Conservation (phyloP, 2,329 filamentous ascomycete species). For the Penicillium janthinellum region DNA sequence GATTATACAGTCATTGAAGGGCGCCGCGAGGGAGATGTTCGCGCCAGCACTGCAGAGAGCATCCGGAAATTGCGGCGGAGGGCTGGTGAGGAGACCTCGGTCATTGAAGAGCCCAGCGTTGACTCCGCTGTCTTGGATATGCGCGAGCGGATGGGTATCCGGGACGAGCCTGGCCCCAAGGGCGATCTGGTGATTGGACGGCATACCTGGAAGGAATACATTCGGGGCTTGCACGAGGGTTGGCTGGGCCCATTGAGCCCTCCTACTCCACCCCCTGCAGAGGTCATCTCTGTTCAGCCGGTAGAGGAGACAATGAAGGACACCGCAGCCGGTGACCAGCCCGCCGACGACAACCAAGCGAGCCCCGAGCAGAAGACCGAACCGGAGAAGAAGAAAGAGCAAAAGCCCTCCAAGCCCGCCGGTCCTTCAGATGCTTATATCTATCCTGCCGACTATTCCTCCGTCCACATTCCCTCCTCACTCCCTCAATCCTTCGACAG, state of each 20-base stretch:
- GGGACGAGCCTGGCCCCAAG: slow-evolving; percentile 70
- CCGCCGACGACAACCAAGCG: slow-evolving; percentile 14
- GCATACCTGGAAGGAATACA: slow-evolving; percentile 96
- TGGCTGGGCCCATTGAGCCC: slow-evolving; percentile 83
- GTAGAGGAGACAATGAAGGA: slow-evolving; percentile 30
- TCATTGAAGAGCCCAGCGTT: slow-evolving; percentile 50
- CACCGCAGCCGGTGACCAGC: slow-evolving; percentile 25
- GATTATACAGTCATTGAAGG: slow-evolving; percentile 98
- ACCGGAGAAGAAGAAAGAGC: slow-evolving; percentile 35
- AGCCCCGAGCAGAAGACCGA: slow-evolving; percentile 53
- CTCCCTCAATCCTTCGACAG: slow-evolving; percentile 74
- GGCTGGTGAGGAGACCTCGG: slow-evolving; percentile 57
- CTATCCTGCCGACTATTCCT: slow-evolving; percentile 68
- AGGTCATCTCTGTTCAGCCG: slow-evolving; percentile 25
- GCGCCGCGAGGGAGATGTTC: slow-evolving; percentile 85
- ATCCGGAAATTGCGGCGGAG: slow-evolving; percentile 69
- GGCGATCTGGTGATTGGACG: slow-evolving; percentile 89
- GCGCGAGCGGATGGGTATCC: slow-evolving; percentile 67
- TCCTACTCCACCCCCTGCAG: slow-evolving; percentile 27
- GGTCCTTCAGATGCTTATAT: slow-evolving; percentile 73
- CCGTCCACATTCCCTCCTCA: slow-evolving; percentile 63
- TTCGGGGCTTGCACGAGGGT: slow-evolving; percentile 89
- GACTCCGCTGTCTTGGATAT: slow-evolving; percentile 65
- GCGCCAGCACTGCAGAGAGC: slow-evolving; percentile 81
- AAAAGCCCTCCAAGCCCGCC: slow-evolving; percentile 54